Conservation (phyloP, 371 early-diverging fungal species). For the Haplosporangium sp. region DNA sequence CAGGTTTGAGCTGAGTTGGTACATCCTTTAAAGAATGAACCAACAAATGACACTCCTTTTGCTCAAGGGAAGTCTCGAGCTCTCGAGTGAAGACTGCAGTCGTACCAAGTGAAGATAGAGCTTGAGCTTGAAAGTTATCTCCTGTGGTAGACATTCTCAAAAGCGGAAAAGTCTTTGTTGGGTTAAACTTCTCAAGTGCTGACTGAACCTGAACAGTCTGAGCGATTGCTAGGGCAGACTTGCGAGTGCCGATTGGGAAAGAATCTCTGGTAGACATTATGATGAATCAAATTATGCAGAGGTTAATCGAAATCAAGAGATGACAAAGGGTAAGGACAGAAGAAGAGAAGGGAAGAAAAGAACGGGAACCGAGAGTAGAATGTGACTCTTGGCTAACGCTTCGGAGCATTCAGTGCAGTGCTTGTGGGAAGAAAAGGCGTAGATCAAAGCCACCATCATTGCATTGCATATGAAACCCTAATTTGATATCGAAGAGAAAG, state of each 20-base stretch:
- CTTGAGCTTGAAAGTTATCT: conserved; percentile 87
- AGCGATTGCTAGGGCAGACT: conserved; percentile 91
- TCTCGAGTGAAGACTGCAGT: conserved; percentile 96
- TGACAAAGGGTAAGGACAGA: too few species aligned
- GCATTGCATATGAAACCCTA: background rate
- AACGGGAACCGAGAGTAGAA: background rate
- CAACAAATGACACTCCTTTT: conserved; percentile 84
- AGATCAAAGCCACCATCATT: conserved; percentile 3
- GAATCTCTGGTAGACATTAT: conserved; percentile 33
- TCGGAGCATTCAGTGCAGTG: too few species aligned
- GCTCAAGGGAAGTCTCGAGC: conserved; percentile 84
- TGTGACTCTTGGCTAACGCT: too few species aligned
- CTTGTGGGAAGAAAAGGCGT: too few species aligned
- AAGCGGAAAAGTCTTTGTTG: conserved; percentile 67
- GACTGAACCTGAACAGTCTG: conserved; percentile 85
- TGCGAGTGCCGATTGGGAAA: conserved; percentile 82
- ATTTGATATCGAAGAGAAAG: background rate
- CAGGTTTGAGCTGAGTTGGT: conserved; percentile 88
- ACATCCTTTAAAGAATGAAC: conserved; percentile 97
- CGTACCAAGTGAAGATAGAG: conserved; percentile 92
- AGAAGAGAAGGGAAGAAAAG: background rate
- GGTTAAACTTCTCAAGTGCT: conserved; percentile 65
- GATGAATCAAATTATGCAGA: background rate
- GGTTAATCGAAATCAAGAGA: background rate
- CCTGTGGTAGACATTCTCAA: conserved; percentile 88